Conservation (phyloP, 495 filamentous ascomycete genomes). For the Pseudoneurospora amorphoporcata region DNA sequence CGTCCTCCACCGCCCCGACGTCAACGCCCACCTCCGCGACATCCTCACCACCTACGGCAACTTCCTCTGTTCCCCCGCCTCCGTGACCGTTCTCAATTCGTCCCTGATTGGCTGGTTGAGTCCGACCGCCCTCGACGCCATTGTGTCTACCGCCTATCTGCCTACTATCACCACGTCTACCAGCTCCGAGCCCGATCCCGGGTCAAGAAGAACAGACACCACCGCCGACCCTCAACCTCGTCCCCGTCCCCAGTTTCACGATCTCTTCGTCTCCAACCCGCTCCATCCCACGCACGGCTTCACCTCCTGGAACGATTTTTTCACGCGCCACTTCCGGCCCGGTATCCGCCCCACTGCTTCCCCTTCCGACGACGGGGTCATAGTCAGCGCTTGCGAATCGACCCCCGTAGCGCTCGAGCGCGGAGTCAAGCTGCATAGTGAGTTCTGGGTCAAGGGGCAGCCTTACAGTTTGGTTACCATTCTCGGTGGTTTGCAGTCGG, state of each 20-base stretch:
- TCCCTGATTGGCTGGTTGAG: background rate
- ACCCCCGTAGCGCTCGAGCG: constrained; percentile 7
- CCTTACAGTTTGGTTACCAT: constrained; percentile 33
- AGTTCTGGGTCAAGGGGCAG: constrained; percentile 37
- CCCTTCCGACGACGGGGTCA: constrained; percentile 19
- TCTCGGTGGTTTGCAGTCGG: constrained; percentile 14
- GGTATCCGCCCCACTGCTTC: constrained; percentile 27
- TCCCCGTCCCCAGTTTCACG: background rate
- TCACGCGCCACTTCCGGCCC: constrained; percentile 30
- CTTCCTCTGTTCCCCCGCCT: background rate
- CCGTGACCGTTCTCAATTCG: background rate
- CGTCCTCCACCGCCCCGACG: background rate
- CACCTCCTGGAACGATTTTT: constrained; percentile 27
- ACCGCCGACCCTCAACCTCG: background rate
- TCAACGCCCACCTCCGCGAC: background rate
- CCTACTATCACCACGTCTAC: background rate
- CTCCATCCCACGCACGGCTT: background rate
- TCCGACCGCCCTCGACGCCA: background rate
- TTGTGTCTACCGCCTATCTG: background rate
- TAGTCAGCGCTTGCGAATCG: constrained; percentile 33
- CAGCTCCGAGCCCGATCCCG: background rate
- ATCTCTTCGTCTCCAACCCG: background rate
- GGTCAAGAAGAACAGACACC: background rate
- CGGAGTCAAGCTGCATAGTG: constrained; percentile 16
- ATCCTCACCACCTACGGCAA: background rate